phyloP scores from a whole-genome alignment of 495 filamentous ascomycete species.

The Penicillium herquei region DNA sequence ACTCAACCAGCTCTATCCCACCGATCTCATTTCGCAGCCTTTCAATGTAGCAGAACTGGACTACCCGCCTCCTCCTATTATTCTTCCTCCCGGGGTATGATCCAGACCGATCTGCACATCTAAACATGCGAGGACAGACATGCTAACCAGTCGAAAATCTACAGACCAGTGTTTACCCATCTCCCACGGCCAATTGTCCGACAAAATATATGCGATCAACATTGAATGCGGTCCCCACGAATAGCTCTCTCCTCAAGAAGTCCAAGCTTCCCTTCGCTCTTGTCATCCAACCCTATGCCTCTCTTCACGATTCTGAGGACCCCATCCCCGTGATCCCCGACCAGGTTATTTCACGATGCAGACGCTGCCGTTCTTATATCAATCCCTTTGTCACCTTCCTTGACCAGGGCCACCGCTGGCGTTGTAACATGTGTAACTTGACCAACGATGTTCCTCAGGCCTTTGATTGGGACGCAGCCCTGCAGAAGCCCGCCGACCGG shows the following conservation, averaged over 20 bases:
- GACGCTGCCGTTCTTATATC: slow-evolving; percentile 94
- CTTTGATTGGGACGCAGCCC: slow-evolving; percentile 93
- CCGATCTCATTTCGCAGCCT: slow-evolving; percentile 85
- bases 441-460: slow-evolving; percentile 98
- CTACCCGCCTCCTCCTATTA: slow-evolving; percentile 85
- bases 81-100: slow-evolving; percentile 82
- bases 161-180: slow-evolving; percentile 88
- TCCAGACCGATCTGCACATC: slow-evolving; percentile 29
- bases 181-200: slow-evolving; percentile 86
- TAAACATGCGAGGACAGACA: background rate
- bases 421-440: slow-evolving; percentile 99
- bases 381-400: slow-evolving; percentile 96
- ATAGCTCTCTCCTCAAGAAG: slow-evolving; percentile 89
- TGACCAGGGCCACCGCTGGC: slow-evolving; percentile 95
- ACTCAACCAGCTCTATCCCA: slow-evolving; percentile 87
- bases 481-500: slow-evolving; percentile 85
- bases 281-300: slow-evolving; percentile 90
- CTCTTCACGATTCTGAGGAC: slow-evolving; percentile 90
- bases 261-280: slow-evolving; percentile 93
- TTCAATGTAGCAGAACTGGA: slow-evolving; percentile 93
- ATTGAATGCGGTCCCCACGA: slow-evolving; percentile 88
- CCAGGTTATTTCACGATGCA: slow-evolving; percentile 94
- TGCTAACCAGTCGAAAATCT: slow-evolving; percentile 24
- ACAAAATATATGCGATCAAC: slow-evolving; percentile 96
- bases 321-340: slow-evolving; percentile 88